Evolutionary conservation across 495 filamentous ascomycete genomes (phyloP).

Genomic region (Hypoxylon fragiforme): DNA sequence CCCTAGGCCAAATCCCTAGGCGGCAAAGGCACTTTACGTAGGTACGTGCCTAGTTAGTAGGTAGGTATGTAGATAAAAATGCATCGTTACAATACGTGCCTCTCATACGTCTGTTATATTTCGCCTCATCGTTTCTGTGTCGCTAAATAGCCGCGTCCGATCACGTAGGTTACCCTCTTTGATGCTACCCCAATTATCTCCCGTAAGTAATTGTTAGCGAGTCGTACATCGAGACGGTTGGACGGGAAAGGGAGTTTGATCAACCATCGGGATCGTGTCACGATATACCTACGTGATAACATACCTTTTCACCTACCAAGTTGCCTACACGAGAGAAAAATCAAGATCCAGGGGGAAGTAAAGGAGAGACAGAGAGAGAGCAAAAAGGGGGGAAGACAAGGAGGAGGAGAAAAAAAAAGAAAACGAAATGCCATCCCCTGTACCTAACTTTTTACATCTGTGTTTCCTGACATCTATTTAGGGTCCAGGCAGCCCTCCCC

Average conservation of each 20-base stretch:
- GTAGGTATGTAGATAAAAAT: slow-evolving; percentile 1
- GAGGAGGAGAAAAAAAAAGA: not conserved
- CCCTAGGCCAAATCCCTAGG: no score
- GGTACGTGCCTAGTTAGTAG: not conserved
- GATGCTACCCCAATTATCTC: slow-evolving; percentile 12
- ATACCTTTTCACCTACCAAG: no score
- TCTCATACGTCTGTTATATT: not conserved
- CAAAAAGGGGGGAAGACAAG: not conserved
- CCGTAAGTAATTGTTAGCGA: slow-evolving; percentile 5
- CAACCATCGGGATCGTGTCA: slow-evolving; percentile 1
- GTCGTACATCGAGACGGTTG: slow-evolving; percentile 7
- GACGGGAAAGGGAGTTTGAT: slow-evolving; percentile 10
- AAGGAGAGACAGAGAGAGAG: not conserved
- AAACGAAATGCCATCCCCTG: not conserved
- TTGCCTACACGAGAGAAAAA: no score
- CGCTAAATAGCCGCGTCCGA: slow-evolving; percentile 9
- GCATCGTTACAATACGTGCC: not conserved
- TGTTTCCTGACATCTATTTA: not conserved
- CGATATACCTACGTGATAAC: no score
- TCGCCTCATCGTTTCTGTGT: slow-evolving; percentile 15
- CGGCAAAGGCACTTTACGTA: no score
- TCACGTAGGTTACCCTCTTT: slow-evolving; percentile 1
- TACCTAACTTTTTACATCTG: not conserved
- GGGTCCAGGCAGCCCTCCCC: slow-evolving; percentile 11
- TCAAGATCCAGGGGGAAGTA: no score